phyloP scores from a whole-genome alignment of 768 basidiomycete genomes.

The Boletales sp. region DNA sequence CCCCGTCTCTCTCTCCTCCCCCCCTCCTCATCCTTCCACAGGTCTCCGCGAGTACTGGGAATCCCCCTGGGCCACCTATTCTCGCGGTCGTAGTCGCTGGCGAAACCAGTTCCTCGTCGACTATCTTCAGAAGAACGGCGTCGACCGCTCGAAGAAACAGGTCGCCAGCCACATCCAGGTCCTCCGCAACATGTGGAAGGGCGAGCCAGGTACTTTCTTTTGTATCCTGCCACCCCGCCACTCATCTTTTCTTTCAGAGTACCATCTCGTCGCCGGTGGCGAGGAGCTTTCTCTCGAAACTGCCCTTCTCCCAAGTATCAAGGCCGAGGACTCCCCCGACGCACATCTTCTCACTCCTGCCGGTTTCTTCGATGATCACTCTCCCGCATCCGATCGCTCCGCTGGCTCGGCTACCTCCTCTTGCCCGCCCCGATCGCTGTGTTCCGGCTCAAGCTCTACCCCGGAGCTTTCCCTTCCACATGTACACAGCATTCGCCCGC shows the following conservation, averaged over 20 bases:
- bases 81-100: constrained; percentile 75
- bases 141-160: constrained; percentile 79
- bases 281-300: constrained; percentile 63
- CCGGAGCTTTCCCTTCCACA: constrained; percentile 26
- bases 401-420: constrained; percentile 26
- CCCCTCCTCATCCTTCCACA: constrained; percentile 22
- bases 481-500: constrained; percentile 16
- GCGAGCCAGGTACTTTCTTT: constrained; percentile 57
- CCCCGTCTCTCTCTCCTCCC: neutral
- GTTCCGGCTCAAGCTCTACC: constrained; percentile 22
- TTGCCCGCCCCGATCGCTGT: constrained; percentile 24
- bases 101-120: constrained; percentile 85
- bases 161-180: constrained; percentile 90
- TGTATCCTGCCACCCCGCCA: neutral
- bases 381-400: constrained; percentile 31
- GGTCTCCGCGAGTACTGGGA: constrained; percentile 78
- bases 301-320: constrained; percentile 44
- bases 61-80: constrained; percentile 77
- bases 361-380: constrained; percentile 28
- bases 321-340: constrained; percentile 54
- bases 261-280: constrained; percentile 75
- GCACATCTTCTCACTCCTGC: constrained; percentile 40
- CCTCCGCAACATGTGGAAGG: constrained; percentile 85
- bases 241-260: constrained; percentile 43
- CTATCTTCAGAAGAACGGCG: constrained; percentile 64